Base-by-base conservation (phyloP, 163 green algal genomes). In the Coccomyxa subellipsoidea region DNA sequence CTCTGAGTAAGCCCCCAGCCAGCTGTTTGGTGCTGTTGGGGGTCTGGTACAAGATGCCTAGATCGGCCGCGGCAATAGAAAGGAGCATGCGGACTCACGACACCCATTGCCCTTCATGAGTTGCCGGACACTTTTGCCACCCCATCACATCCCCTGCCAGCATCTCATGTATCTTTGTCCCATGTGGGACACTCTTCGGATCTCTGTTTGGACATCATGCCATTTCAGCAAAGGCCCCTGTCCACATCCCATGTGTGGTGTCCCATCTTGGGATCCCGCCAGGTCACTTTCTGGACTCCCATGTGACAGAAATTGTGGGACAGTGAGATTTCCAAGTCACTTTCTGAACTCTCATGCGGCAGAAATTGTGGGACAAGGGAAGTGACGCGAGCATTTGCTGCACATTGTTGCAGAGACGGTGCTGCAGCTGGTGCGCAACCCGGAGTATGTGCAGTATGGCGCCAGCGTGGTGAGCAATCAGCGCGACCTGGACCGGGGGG, bases 381-480 rank as follows among this genome's bases (percentile, higher is more conserved):
- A n/a, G n/a, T n/a, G n/a, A n/a, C n/a, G n/a, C 40, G 40, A 54
- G 39, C 39, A 54, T 54, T 8, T 54, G 39, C 39, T 8, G 39
- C 8, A 23, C 8, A 10, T 23, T 73, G 38, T 4, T 80, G 76
- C 90, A 94, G 94, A 98, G 86, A 95, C 94, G 25, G 91, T 96
- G 34, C 85, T 98, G 25, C 85, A 94, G 39, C 79, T 99, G 79
- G 83, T 96, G 78, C 90, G 95, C 36, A 96, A 98, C 85, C 91
- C 93, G 23, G 90, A 98, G 83, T 98, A 98, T 32, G 66, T 38
- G 15, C 25, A 93, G 0, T 98, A 98, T 82, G 96, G 90, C 23
- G 82, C 80, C 18, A 66, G 80, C 8, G 89, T 86, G 29, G 89
- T 80, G 5, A 89, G 90, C 53, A 87, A 89, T 25, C 79, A 91